Evolutionary conservation across 2,329 filamentous ascomycete genomes (phyloP).

Genomic region (Teratosphaeria epicoccoides): DNA sequence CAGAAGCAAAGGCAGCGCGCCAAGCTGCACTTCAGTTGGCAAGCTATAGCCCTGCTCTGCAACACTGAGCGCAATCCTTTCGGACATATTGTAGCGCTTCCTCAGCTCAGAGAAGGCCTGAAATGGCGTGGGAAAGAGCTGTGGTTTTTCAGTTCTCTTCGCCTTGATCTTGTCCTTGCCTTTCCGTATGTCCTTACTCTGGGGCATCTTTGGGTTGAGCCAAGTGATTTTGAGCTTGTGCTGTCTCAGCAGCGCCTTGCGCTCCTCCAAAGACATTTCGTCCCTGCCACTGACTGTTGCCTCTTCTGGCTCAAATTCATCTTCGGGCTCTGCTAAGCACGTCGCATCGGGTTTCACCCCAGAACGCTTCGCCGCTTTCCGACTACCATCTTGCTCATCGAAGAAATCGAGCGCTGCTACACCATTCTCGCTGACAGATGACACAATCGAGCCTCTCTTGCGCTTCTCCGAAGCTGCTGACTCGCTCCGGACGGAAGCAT

Average conservation of each 20-base stretch:
- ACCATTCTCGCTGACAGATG: slow-evolving; percentile 8
- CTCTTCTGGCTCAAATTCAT: neutral
- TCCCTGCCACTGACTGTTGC: neutral
- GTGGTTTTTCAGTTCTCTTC: slow-evolving; percentile 37
- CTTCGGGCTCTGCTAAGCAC: neutral
- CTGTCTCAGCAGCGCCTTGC: slow-evolving; percentile 24
- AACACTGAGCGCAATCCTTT: slow-evolving; percentile 66
- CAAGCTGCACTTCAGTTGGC: slow-evolving; percentile 91
- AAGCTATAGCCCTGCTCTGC: slow-evolving; percentile 71
- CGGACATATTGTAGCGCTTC: slow-evolving; percentile 60
- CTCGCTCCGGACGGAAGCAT: slow-evolving; percentile 1
- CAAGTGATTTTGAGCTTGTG: slow-evolving; percentile 26
- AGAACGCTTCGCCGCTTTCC: neutral
- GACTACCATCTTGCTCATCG: slow-evolving; percentile 3
- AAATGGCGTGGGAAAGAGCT: slow-evolving; percentile 70
- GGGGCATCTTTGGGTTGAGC: slow-evolving; percentile 18
- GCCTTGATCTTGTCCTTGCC: slow-evolving; percentile 22
- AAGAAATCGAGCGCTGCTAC: slow-evolving; percentile 37
- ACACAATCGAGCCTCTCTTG: slow-evolving; percentile 28
- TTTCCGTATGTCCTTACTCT: slow-evolving; percentile 36
- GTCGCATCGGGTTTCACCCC: neutral
- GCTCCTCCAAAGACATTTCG: slow-evolving; percentile 7
- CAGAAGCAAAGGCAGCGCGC: slow-evolving; percentile 68
- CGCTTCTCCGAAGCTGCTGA: slow-evolving; percentile 28
- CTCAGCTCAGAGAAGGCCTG: slow-evolving; percentile 64